Evolutionary conservation across 208 protist species (phyloP).

Genomic region (Naegleria fowleri): DNA sequence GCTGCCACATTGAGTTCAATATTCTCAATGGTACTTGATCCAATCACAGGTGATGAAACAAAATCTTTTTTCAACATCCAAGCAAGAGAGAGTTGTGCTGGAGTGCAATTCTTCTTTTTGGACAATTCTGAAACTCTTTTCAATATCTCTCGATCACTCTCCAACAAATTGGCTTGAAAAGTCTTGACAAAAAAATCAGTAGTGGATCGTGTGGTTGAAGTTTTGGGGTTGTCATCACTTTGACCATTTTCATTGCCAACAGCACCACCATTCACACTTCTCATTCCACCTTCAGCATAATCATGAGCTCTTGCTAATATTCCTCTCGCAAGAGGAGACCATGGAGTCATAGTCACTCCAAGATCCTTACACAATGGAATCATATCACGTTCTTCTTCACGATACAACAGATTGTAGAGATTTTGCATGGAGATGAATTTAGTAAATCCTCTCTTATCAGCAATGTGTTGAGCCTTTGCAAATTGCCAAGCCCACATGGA

Average conservation of each 20-base stretch:
- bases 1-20: neutral
- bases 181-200: neutral
- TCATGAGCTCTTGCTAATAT: neutral
- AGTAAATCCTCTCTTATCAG: neutral
- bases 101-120: neutral
- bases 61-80: neutral
- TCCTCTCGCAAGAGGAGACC: neutral
- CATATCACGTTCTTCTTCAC: constrained; percentile 9
- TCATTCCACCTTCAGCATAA: too few relatives aligned
- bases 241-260: too few relatives aligned
- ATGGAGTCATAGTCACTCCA: neutral
- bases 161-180: neutral
- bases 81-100: neutral
- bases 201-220: too few relatives aligned
- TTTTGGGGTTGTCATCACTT: neutral
- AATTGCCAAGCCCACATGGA: constrained; percentile 23
- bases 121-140: neutral
- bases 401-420: neutral
- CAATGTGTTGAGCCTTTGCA: constrained; percentile 12
- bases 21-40: neutral
- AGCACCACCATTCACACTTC: neutral
- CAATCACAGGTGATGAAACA: neutral
- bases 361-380: neutral
- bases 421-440: neutral
- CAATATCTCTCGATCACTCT: neutral